phyloP scores from a whole-genome alignment of 495 filamentous ascomycete species.

The Aspergillus biplanus region DNA sequence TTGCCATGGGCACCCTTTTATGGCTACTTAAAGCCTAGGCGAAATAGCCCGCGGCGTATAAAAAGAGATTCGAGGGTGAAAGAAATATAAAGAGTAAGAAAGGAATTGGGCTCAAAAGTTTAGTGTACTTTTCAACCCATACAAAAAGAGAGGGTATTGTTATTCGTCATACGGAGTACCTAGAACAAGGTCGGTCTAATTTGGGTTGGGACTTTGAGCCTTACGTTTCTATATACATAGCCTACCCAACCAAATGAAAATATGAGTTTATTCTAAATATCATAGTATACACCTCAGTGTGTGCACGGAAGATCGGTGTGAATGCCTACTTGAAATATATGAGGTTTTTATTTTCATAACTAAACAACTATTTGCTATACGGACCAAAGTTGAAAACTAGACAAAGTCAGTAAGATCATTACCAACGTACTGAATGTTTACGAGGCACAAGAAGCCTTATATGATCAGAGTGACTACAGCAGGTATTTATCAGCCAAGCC shows the following conservation, averaged over 20 bases:
- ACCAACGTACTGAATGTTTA: not conserved
- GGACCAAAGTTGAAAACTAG: not conserved
- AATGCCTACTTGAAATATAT: not conserved
- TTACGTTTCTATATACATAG: too few species aligned
- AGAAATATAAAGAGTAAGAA: too few species aligned
- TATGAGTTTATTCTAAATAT: not conserved
- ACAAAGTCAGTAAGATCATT: slow-evolving; percentile 1
- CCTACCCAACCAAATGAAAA: not conserved
- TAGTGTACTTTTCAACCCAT: too few species aligned
- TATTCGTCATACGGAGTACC: too few species aligned
- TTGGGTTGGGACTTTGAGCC: too few species aligned
- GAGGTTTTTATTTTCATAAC: not conserved
- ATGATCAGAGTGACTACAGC: slow-evolving; percentile 20
- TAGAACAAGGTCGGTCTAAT: too few species aligned
- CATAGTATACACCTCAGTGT: not conserved
- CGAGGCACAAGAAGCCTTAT: not conserved
- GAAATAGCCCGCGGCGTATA: not conserved
- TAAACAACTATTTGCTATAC: not conserved
- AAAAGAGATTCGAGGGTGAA: too few species aligned
- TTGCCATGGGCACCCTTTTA: too few species aligned
- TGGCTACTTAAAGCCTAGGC: not conserved
- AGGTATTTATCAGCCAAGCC: slow-evolving; percentile 62
- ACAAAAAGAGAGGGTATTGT: too few species aligned
- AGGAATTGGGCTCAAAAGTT: too few species aligned
- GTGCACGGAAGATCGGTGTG: not conserved